Evolutionary conservation across 805 yeast genomes (phyloP), one percentile per base, ranked within the genome.

Genomic region (Candida xyloterini): DNA sequence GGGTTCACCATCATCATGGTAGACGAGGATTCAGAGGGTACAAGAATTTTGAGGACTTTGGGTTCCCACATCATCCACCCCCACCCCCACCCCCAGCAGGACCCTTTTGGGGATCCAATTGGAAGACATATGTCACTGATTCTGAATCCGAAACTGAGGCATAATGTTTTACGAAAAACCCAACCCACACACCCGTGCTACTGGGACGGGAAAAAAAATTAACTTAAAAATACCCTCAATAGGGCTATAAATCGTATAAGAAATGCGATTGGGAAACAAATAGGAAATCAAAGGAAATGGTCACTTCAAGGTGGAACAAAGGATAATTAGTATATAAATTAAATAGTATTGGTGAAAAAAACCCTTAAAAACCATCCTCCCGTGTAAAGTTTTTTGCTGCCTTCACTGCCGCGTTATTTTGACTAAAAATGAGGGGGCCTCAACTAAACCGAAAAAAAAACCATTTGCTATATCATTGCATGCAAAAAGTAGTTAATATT

Each of bases 361-460:
- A n/a, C n/a, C n/a, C n/a, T n/a, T n/a, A n/a, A n/a, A n/a, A n/a
- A n/a, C n/a, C n/a, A n/a, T n/a, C n/a, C n/a, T 14, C 10, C 16
- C 21, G 15, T 10, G 25, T 26, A 35, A 22, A 36, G 26, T 14
- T 29, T 18, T 38, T 24, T 26, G n/a, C 15, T 6, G 20, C 13
- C 15, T 38, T 32, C 41, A 38, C 36, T 27, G 36, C 41, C 41
- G 36, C 41, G 36, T 31, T 37, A 31, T 38, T 38, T 38, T 35
- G 28, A 26, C 25, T 8, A 33, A 26, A n/a, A 25, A 2, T 29
- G 34, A 27, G 36, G 36, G 41, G 35, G 20, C 32, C 30, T 14
- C 13, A 20, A n/a, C 10, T 5, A 23, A 23, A 11, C 10, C 10
- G n/a, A 31, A 38, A 27, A 30, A 26, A 31, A 11, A 23, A 11